These are phyloP conservation scores for Rhodotorula toruloides DNA, from an alignment of 768 basidiomycete species.

Conservation along the genomic window DNA sequence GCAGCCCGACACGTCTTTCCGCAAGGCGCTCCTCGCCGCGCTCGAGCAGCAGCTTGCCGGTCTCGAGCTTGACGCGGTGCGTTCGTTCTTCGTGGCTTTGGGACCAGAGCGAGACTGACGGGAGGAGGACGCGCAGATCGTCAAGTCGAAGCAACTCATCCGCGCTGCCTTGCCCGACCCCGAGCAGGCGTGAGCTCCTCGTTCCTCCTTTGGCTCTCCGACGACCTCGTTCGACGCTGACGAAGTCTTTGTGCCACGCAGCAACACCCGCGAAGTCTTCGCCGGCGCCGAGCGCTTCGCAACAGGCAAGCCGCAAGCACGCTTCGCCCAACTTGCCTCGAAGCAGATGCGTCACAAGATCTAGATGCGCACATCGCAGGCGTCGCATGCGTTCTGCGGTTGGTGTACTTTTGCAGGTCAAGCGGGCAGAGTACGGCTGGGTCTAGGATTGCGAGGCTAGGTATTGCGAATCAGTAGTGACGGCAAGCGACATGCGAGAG, in stretches of 20 bases:
- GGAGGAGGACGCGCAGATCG: not conserved
- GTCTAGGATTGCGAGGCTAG: too few species aligned
- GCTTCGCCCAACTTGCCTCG: constrained; percentile 49
- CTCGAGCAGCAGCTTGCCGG: constrained; percentile 24
- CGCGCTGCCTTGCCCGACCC: constrained; percentile 12
- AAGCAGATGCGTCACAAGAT: constrained; percentile 34
- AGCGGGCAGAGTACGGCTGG: too few species aligned
- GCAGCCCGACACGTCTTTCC: constrained; percentile 8
- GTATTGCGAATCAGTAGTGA: not conserved
- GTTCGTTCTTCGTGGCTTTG: not conserved
- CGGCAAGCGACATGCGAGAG: not conserved
- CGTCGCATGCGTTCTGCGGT: too few species aligned
- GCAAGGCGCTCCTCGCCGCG: constrained; percentile 2
- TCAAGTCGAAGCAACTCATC: constrained; percentile 23
- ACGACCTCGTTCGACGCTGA: not conserved
- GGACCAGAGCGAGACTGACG: too few species aligned
- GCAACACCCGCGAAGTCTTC: constrained; percentile 35
- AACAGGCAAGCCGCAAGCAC: constrained; percentile 56
- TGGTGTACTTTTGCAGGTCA: too few species aligned
- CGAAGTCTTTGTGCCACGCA: not conserved
- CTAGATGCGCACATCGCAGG: not conserved
- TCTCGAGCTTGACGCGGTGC: constrained; percentile 20
- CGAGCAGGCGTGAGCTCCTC: constrained; percentile 10
- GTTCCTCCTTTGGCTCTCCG: not conserved
- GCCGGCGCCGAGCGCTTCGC: constrained; percentile 56